Evolutionary conservation across 768 basidiomycete genomes (phyloP).

Genomic region (Boletus vinaceobasis): DNA sequence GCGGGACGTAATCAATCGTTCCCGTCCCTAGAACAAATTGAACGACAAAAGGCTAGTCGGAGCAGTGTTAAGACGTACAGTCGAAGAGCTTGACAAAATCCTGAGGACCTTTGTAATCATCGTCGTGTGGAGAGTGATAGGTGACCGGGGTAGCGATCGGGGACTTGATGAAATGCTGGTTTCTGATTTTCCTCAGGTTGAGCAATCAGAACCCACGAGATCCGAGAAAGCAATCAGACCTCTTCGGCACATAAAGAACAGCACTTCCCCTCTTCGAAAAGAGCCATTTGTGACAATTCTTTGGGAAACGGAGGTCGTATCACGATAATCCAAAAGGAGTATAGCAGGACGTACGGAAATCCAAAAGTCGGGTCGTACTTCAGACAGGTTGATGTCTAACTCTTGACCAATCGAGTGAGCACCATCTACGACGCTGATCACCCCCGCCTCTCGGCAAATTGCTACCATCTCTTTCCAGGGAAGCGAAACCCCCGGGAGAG

Average conservation of each 20-base stretch:
- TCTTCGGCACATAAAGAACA: slow-evolving; percentile 68
- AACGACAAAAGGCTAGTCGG: neutral
- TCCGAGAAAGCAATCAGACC: slow-evolving; percentile 32
- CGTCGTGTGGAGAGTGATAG: slow-evolving; percentile 49
- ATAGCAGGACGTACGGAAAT: slow-evolving; percentile 49
- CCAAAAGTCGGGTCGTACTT: slow-evolving; percentile 70
- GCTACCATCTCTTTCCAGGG: slow-evolving; percentile 72
- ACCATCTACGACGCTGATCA: slow-evolving; percentile 71
- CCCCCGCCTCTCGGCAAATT: slow-evolving; percentile 60
- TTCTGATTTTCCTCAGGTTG: slow-evolving; percentile 35
- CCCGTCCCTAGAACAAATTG: slow-evolving; percentile 50
- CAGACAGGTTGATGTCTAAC: slow-evolving; percentile 52
- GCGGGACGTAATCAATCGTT: slow-evolving; percentile 54
- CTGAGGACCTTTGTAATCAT: slow-evolving; percentile 24
- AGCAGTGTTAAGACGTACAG: slow-evolving; percentile 22
- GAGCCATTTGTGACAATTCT: slow-evolving; percentile 90
- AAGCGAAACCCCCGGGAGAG: slow-evolving; percentile 57
- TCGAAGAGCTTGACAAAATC: slow-evolving; percentile 52
- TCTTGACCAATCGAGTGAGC: slow-evolving; percentile 80
- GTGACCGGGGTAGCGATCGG: slow-evolving; percentile 53
- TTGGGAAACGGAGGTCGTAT: neutral
- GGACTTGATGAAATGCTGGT: slow-evolving; percentile 60
- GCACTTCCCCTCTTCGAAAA: slow-evolving; percentile 65
- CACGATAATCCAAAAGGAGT: neutral
- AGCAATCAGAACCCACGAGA: neutral